These are phyloP conservation scores for Nakaseomyces kungkrabaensis DNA, from an alignment of 1,139 yeast genomes.

Conservation along the genomic window DNA sequence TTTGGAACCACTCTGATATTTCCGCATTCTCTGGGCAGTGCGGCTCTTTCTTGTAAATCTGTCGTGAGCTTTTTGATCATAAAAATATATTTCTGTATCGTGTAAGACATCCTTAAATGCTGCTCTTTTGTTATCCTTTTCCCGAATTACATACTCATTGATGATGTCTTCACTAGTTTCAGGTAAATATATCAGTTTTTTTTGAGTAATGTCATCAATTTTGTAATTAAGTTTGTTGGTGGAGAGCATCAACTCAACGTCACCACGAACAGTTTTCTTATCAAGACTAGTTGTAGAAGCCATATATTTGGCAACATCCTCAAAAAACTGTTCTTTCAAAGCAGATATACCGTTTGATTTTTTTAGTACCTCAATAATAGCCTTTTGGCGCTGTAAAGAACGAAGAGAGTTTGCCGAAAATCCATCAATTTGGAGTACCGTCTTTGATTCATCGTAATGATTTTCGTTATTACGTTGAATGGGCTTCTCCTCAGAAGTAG, in stretches of 20 bases:
- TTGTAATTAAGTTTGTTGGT: slow-evolving; percentile 16
- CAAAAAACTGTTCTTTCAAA: slow-evolving; percentile 25
- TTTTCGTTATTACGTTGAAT: not conserved
- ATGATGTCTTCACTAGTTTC: slow-evolving; percentile 14
- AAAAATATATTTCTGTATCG: slow-evolving; percentile 27
- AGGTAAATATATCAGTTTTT: slow-evolving; percentile 21
- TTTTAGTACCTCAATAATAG: slow-evolving; percentile 22
- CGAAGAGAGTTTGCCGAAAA: slow-evolving; percentile 27
- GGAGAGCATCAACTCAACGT: slow-evolving; percentile 20
- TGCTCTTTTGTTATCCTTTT: slow-evolving; percentile 22
- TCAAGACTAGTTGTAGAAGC: slow-evolving; percentile 25
- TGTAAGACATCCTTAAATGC: slow-evolving; percentile 22
- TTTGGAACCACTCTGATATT: slow-evolving; percentile 17
- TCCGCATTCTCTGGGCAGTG: slow-evolving; percentile 26
- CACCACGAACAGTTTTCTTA: slow-evolving; percentile 27
- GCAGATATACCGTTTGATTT: slow-evolving; percentile 24
- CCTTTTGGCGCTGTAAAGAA: slow-evolving; percentile 27
- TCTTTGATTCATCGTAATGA: slow-evolving; percentile 1
- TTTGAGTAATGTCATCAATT: slow-evolving; percentile 15
- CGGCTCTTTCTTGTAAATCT: slow-evolving; percentile 24
- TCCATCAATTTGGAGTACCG: slow-evolving; percentile 20
- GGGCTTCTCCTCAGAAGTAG: not conserved
- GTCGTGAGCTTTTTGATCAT: slow-evolving; percentile 25
- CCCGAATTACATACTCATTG: slow-evolving; percentile 13
- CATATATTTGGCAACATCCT: slow-evolving; percentile 23